Evolutionary conservation across 129 eudicot genomes (phyloP), one percentile per base, ranked within the genome.

Genomic region (Arctium lappa): DNA sequence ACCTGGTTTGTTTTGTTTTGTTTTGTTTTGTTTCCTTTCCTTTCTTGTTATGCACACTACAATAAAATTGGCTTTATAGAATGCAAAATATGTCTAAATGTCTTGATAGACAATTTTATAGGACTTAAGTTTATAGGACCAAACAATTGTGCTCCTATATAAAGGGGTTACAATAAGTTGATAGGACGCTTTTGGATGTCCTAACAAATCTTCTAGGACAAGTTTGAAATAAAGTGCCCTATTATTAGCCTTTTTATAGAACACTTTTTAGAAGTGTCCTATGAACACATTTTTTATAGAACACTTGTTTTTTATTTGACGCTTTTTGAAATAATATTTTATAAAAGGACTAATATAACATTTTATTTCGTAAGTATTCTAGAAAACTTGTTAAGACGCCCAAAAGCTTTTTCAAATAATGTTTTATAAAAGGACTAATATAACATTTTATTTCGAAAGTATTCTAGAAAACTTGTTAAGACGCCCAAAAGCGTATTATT

Each of bases 1-100:
- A 30, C 94, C 93, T 73, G 99, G 99, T 95, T 40, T 79, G 88
- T 83, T 39, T 78, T 13, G 18, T 38, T 66, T 34, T 39, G 18
- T 74, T 82, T 5, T 13, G 18, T 38, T 66, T 34, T 39, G 18
- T 74, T 82, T 5, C 6, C 34, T 56, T 9, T 40, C 60, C 16
- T 69, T 7, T 6, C 9, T 2, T 44, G 4, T 6, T 36, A 50
- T 53, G 27, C 65, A 3, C 5, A 53, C 22, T 53, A 3, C 5
- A 53, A 60, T 1, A 60, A 60, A 16, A n/a, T 4, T 60, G 29
- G 66, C 29, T 60, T 60, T 60, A 60, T 60, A 60, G 7, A n/a
- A 60, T 1, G 9, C 29, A 18, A 60, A 60, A 1, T 60, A 60
- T 60, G 66, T 4, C 3, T 36, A 13, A 32, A 38, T 36, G 18